phyloP scores from a whole-genome alignment of 192 early-diverging fungal species.

The Globomyces pollinis-pini region DNA sequence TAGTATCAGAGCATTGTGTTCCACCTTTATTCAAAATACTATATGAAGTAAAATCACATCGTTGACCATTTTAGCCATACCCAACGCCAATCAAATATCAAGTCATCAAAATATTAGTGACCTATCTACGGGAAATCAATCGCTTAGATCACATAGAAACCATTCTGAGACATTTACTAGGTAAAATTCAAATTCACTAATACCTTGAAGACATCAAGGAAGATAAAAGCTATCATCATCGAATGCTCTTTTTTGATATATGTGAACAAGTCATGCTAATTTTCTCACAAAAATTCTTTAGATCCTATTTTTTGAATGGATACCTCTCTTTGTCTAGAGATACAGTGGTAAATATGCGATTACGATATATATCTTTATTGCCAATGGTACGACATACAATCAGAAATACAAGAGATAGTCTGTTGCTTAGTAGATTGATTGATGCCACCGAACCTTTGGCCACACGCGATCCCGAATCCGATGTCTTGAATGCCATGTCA shows the following conservation, averaged over 20 bases:
- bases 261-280: conserved; percentile 15
- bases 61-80: not conserved
- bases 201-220: conserved; percentile 34
- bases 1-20: conserved; percentile 35
- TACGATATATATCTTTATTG: conserved; percentile 20
- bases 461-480: conserved; percentile 13
- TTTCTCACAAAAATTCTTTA: conserved; percentile 36
- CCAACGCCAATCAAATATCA: conserved; percentile 35
- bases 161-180: conserved; percentile 28
- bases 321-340: conserved; percentile 30
- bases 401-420: conserved; percentile 15
- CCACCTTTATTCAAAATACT: conserved; percentile 38
- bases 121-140: conserved; percentile 20
- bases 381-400: conserved; percentile 23
- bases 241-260: conserved; percentile 33
- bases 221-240: conserved; percentile 18
- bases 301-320: conserved; percentile 23
- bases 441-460: conserved; percentile 18
- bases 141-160: conserved; percentile 31
- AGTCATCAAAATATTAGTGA: conserved; percentile 26
- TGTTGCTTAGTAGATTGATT: conserved; percentile 14
- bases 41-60: conserved; percentile 30
- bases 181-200: conserved; percentile 13
- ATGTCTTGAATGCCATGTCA: conserved; percentile 9
- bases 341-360: conserved; percentile 35